Conservation (phyloP, 2,329 filamentous ascomycete genomes). For the Aspergillus sp. region DNA sequence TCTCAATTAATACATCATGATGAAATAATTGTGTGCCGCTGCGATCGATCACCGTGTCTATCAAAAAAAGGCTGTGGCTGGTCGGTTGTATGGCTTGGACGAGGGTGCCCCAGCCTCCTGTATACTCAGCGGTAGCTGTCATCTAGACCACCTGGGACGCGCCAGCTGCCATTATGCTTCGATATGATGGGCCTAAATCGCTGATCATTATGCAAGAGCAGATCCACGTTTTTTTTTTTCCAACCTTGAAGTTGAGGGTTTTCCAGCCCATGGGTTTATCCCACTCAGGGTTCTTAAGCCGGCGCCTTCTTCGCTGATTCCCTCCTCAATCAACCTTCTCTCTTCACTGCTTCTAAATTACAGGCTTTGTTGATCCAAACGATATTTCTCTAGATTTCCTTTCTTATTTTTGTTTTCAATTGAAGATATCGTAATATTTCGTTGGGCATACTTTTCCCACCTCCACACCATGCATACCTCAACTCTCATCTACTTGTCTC, state of each 20-base stretch:
- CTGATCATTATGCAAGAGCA: conserved; percentile 17
- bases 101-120: conserved; percentile 22
- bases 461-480: conserved; percentile 30
- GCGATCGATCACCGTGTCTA: neutral
- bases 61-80: conserved; percentile 20
- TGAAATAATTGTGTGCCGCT: conserved; percentile 9
- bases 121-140: conserved; percentile 14
- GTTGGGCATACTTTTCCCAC: conserved; percentile 2
- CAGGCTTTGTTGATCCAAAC: neutral
- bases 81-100: neutral
- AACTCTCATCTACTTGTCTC: conserved; percentile 22
- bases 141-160: conserved; percentile 15
- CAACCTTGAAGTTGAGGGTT: neutral
- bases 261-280: neutral
- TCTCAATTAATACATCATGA: neutral
- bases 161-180: conserved; percentile 19
- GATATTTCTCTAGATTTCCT: neutral
- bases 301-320: neutral
- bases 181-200: conserved; percentile 14
- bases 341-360: neutral
- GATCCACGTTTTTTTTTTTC: conserved; percentile 2
- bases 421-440: neutral
- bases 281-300: conserved; percentile 7
- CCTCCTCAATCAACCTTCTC: neutral
- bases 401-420: neutral